Evolutionary conservation across 345 rosid genomes (phyloP).

Genomic region (Gynandropsis gynandra): DNA sequence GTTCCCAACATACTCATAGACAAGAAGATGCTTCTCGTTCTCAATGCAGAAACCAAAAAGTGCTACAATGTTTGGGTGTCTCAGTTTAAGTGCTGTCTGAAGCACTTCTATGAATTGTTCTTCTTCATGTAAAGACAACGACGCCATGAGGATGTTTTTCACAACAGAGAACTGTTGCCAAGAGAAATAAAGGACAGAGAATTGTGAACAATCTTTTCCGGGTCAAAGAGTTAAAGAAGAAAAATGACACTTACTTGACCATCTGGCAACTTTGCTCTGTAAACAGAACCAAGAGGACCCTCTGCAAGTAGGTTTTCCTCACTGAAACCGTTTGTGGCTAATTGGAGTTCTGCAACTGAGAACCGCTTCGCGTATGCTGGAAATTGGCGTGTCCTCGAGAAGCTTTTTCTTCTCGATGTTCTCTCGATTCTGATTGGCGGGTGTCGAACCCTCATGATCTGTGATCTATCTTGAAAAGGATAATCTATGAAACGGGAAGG

Average conservation of each 20-base stretch:
- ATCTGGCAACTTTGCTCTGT: constrained; percentile 67
- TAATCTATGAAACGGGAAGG: constrained; percentile 25
- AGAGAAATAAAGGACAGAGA: constrained; percentile 12
- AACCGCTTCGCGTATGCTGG: constrained; percentile 45
- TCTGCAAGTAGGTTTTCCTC: constrained; percentile 66
- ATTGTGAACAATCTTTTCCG: not conserved
- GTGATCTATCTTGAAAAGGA: constrained; percentile 41
- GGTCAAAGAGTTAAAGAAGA: too few relatives aligned
- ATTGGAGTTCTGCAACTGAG: constrained; percentile 63
- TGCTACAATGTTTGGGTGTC: constrained; percentile 72
- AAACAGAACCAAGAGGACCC: constrained; percentile 86
- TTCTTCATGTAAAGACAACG: constrained; percentile 75
- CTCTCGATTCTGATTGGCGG: constrained; percentile 35
- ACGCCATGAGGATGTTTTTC: constrained; percentile 55
- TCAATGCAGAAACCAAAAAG: constrained; percentile 85
- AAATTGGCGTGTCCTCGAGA: constrained; percentile 36
- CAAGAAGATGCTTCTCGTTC: constrained; percentile 69
- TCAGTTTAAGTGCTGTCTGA: constrained; percentile 48
- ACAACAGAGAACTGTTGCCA: constrained; percentile 56
- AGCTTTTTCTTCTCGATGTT: constrained; percentile 42
- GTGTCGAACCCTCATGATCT: constrained; percentile 32
- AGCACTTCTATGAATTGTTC: constrained; percentile 65
- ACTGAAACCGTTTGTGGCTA: constrained; percentile 66
- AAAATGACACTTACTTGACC: constrained; percentile 47
- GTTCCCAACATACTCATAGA: constrained; percentile 64